Conservation (phyloP, 768 basidiomycete genomes). For the Russula foetens region DNA sequence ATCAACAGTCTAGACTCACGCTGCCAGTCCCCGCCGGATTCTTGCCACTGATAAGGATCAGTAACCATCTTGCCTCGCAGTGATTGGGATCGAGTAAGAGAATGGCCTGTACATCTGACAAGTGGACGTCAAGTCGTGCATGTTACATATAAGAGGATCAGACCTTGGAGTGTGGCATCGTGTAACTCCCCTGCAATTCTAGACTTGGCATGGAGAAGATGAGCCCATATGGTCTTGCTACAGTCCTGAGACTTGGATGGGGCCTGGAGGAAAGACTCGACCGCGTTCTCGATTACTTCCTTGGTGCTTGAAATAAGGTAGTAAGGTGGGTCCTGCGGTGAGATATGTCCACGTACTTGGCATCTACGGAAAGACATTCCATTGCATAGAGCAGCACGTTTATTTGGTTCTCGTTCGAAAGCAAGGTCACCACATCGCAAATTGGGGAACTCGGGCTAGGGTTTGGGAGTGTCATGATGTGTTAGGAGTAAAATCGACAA, state of each 20-base stretch:
- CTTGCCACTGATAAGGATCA: neutral
- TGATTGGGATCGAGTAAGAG: neutral
- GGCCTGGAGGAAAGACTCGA: neutral
- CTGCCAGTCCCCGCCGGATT: neutral
- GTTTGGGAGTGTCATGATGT: neutral
- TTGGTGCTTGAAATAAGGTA: neutral
- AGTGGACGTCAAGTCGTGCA: neutral
- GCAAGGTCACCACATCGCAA: slow-evolving; percentile 40
- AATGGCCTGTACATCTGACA: neutral
- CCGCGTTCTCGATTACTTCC: neutral
- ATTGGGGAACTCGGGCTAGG: neutral
- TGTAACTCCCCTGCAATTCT: neutral
- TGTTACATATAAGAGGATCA: neutral
- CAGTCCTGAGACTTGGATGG: neutral
- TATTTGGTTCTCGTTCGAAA: slow-evolving; percentile 58
- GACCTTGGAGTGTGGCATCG: neutral
- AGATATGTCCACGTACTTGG: neutral
- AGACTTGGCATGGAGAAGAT: neutral
- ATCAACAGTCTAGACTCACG: no score
- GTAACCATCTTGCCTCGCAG: neutral
- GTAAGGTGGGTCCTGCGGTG: neutral
- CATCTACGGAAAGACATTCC: slow-evolving; percentile 47
- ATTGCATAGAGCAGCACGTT: slow-evolving; percentile 73
- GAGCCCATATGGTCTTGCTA: neutral
- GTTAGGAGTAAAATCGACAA: no score